Evolutionary conservation across 2,329 filamentous ascomycete species (phyloP).

Genomic region (Hymenoscyphus occultus): DNA sequence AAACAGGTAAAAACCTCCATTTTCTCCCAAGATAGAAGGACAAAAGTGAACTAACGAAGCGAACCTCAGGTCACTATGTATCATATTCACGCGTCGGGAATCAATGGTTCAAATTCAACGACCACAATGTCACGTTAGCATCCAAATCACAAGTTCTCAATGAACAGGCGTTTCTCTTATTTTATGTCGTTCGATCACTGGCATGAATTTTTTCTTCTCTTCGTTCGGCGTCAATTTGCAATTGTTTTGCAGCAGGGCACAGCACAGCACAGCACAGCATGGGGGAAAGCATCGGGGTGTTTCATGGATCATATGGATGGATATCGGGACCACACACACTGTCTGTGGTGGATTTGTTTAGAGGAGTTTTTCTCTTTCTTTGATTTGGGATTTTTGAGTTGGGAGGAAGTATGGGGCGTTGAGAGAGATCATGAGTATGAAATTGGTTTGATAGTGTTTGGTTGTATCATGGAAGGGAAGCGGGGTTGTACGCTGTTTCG

Average conservation of each 20-base stretch:
- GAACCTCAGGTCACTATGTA: constrained; percentile 67
- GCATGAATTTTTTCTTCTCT: constrained; percentile 8
- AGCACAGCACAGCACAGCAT: not conserved
- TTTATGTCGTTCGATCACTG: constrained; percentile 69
- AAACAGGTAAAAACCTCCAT: constrained; percentile 58
- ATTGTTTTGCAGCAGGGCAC: no score
- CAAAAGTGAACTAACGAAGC: constrained; percentile 16
- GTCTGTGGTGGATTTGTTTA: not conserved
- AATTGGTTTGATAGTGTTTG: not conserved
- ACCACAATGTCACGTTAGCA: constrained; percentile 85
- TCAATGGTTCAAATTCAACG: constrained; percentile 94
- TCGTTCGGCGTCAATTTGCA: not conserved
- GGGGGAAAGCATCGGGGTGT: constrained; percentile 9
- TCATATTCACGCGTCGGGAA: constrained; percentile 83
- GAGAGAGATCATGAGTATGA: not conserved
- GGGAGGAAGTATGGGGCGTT: not conserved
- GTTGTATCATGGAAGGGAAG: not conserved
- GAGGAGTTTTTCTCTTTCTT: no score
- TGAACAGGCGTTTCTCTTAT: constrained; percentile 85
- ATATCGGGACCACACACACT: not conserved
- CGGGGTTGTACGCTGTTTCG: not conserved
- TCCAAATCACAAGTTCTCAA: constrained; percentile 80
- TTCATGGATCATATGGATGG: constrained; percentile 10
- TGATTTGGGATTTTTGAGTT: not conserved
- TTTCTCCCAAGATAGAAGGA: not conserved